Percentiles rank a stretch among this genome's conserved stretches.
Evolutionary conservation across 2,329 filamentous ascomycete genomes (phyloP).

Genomic region (Lachnellula arida): DNA sequence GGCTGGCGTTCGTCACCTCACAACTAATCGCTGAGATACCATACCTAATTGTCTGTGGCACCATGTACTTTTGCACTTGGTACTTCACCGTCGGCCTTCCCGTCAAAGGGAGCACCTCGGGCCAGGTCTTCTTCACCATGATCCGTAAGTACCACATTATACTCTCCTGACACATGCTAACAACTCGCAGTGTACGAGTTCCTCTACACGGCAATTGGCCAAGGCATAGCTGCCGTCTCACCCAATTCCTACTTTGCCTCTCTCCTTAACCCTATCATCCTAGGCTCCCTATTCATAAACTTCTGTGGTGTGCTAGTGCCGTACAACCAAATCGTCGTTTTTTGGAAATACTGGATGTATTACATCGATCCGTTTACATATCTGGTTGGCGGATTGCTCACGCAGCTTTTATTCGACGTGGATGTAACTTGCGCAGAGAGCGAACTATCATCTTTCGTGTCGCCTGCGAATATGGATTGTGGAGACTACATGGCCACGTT

Average conservation of each 20-base stretch:
- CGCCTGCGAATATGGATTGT: constrained; percentile 1
- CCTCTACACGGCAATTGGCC: constrained; percentile 56
- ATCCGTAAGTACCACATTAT: constrained; percentile 25
- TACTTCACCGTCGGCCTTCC: constrained; percentile 55
- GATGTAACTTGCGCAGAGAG: constrained; percentile 41
- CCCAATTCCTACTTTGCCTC: constrained; percentile 57
- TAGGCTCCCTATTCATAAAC: constrained; percentile 52
- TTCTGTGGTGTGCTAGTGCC: constrained; percentile 76
- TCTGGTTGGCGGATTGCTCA: constrained; percentile 51
- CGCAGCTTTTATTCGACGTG: constrained; percentile 45
- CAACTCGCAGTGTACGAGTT: constrained; percentile 47
- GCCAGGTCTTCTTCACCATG: constrained; percentile 50
- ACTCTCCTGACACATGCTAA: no score
- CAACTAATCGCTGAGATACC: constrained; percentile 45
- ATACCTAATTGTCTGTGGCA: constrained; percentile 40
- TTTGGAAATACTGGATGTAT: constrained; percentile 55
- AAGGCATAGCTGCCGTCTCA: constrained; percentile 58
- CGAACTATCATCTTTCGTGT: constrained; percentile 44
- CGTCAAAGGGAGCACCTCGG: constrained; percentile 39
- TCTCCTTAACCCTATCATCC: constrained; percentile 51
- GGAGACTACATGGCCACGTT: no score
- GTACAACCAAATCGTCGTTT: constrained; percentile 54
- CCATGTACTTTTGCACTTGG: constrained; percentile 48
- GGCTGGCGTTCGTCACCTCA: constrained; percentile 53
- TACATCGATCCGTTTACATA: constrained; percentile 59